A percentile compares a stretch with the other conserved stretches of the same genome.
Evolutionary conservation across 148 eudicot species (phyloP).

Genomic region (Amaranthus hypochondriacus): DNA sequence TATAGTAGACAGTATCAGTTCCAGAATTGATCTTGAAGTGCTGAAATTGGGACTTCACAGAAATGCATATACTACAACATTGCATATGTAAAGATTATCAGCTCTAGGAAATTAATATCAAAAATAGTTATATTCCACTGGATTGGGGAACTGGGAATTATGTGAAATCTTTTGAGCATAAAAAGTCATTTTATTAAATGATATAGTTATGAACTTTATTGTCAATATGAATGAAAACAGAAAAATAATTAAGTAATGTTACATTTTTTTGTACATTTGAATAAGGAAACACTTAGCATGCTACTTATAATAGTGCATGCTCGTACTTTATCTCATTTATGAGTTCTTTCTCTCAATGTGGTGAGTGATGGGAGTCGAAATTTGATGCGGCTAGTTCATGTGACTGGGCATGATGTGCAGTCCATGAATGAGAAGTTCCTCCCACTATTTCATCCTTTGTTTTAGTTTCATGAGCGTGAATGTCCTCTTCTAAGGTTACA

Average conservation of each 20-base stretch:
- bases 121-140: background rate
- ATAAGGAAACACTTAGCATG: background rate
- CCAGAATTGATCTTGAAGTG: background rate
- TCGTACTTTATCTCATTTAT: background rate
- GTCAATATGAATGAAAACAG: conserved; percentile 4
- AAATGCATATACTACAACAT: background rate
- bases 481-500: conserved; percentile 60
- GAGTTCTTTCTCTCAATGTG: conserved; percentile 19
- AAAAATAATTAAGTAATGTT: background rate
- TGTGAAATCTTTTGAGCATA: background rate
- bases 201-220: background rate
- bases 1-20: background rate
- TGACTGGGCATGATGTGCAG: conserved; percentile 34
- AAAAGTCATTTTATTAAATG: background rate
- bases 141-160: background rate
- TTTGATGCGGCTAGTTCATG: conserved; percentile 24
- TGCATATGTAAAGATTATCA: background rate
- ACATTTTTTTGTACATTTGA: background rate
- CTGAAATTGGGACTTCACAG: background rate
- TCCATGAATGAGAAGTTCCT: conserved; percentile 24
- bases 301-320: background rate
- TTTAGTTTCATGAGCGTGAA: conserved; percentile 51
- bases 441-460: conserved; percentile 39
- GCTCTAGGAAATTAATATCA: background rate
- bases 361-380: conserved; percentile 26